Conservation (phyloP, 176 grass and related monocot species). For the maize (Zea mays) region Zm-B73-REFERENCE-NAM-5.0 NC_050104.1:7799501-7800000, state of each 20-base stretch:
- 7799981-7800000: neutral
- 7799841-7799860: neutral
- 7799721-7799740: neutral
- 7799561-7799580: conserved; percentile 50
- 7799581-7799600: neutral
- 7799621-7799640: neutral
- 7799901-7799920: conserved; percentile 20
- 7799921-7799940: conserved; percentile 3
- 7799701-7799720: neutral
- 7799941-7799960: conserved; percentile 37
- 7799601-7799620: neutral
- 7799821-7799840: neutral
- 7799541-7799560: neutral
- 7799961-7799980: conserved; percentile 42
- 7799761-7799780: conserved; percentile 18
- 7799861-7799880: no score
- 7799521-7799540: neutral
- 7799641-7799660: conserved; percentile 9
- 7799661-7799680: conserved; percentile 1
- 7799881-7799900: neutral
- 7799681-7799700: neutral
- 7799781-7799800: conserved; percentile 18
- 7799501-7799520: conserved; percentile 15
- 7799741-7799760: neutral
- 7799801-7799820: neutral